Evolutionary conservation across 768 basidiomycete species (phyloP).

Genomic region (Boletus fagicola): DNA sequence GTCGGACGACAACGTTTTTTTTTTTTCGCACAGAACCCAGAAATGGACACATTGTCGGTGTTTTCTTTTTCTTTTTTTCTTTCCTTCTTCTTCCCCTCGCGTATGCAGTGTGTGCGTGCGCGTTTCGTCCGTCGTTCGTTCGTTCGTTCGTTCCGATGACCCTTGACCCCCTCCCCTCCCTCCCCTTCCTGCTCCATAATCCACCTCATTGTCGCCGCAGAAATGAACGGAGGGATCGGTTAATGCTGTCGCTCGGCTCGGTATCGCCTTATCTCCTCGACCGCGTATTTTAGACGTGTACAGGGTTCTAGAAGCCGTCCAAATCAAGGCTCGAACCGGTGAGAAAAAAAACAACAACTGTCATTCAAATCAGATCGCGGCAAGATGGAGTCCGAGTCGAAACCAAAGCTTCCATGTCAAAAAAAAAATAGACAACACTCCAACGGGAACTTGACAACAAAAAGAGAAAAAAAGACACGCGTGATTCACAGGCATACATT

Average conservation of each 20-base stretch:
- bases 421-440: background rate
- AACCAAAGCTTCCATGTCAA: background rate
- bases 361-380: background rate
- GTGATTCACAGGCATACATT: background rate
- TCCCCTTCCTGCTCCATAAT: background rate
- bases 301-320: background rate
- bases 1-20: background rate
- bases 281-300: background rate
- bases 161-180: background rate
- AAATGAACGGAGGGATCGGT: conserved; percentile 7
- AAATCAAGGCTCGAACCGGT: background rate
- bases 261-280: conserved; percentile 24
- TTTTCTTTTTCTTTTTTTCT: background rate
- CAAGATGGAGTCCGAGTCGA: background rate
- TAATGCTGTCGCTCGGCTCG: conserved; percentile 13
- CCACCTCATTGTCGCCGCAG: conserved; percentile 15
- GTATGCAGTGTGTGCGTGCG: background rate
- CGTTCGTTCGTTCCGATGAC: background rate
- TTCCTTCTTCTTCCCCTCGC: background rate
- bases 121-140: background rate
- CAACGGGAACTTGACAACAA: background rate
- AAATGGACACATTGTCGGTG: conserved; percentile 15
- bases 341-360: background rate
- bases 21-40: background rate
- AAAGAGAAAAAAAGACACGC: no score